A percentile compares a stretch with the other conserved stretches of the same genome.
These are phyloP conservation scores for Dichotomopilus funicola DNA, from an alignment of 2,329 filamentous ascomycete genomes.

Conservation along the genomic window DNA sequence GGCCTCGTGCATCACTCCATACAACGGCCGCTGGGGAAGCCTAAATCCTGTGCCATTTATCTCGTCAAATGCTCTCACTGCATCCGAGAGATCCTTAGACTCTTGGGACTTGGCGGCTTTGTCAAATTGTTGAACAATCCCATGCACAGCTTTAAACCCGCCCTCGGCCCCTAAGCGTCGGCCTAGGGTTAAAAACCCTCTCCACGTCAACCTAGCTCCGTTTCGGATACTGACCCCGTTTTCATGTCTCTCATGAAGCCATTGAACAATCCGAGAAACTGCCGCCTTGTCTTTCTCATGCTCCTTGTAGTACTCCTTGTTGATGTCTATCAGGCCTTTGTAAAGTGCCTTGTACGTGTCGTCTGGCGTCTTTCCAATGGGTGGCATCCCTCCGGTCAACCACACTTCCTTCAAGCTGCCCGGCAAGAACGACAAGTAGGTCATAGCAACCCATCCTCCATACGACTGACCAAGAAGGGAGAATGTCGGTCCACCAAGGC, in stretches of 20 bases:
- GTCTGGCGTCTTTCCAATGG: slow-evolving; percentile 53
- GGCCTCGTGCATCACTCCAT: slow-evolving; percentile 61
- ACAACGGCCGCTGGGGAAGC: slow-evolving; percentile 59
- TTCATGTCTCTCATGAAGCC: background rate
- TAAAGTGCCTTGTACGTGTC: slow-evolving; percentile 56
- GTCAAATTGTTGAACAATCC: background rate
- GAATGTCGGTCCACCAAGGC: slow-evolving; percentile 59
- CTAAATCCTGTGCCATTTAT: slow-evolving; percentile 29
- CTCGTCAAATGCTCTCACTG: background rate
- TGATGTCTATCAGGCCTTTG: slow-evolving; percentile 50
- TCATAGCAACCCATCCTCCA: slow-evolving; percentile 65
- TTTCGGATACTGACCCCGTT: slow-evolving; percentile 38
- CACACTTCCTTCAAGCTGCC: slow-evolving; percentile 57
- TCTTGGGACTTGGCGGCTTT: background rate
- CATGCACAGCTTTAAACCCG: slow-evolving; percentile 8
- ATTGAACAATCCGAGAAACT: slow-evolving; percentile 38
- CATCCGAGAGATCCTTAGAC: background rate
- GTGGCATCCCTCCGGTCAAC: slow-evolving; percentile 60
- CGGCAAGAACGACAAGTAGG: slow-evolving; percentile 62
- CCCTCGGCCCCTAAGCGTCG: slow-evolving; percentile 46
- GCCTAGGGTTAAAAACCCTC: slow-evolving; percentile 54
- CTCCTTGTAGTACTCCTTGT: slow-evolving; percentile 58
- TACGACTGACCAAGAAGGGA: slow-evolving; percentile 65
- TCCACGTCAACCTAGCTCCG: slow-evolving; percentile 44
- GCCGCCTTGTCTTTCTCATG: slow-evolving; percentile 58